Base-by-base conservation (phyloP, 2,329 filamentous ascomycete genomes). In the Canariomyces notabilis region DNA sequence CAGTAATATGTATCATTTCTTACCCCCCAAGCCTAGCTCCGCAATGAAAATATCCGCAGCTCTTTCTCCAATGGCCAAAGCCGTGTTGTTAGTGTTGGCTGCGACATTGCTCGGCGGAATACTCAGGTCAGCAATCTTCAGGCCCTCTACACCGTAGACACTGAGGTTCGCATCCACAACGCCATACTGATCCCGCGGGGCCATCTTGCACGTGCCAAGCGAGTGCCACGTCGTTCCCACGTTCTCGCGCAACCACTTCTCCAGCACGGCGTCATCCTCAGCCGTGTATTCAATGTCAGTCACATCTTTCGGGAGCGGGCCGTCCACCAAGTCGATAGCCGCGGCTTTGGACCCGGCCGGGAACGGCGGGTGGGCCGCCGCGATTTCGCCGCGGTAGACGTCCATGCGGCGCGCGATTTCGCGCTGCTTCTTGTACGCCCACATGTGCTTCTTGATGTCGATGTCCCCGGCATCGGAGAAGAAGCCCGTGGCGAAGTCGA, bases 401-500 rank as follows among this genome's bases (percentile, higher is more conserved):
- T 73, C 77, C 49, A 79, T 72, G 5, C 67, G 60, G 1, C 71
- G 67, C 1, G 64, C 60, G 0, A 79, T 61, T 18, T 66, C 69
- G 42, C 82, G 76, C 12, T 71, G 68, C 56, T 75, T 75, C 62
- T 85, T 85, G 66, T 85, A 85, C 0, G 68, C 74, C 79, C 79
- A 83, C 7, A 80, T 55, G 8, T 77, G 73, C 56, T 73, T 77
- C 59, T 75, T 75, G 26, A 82, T 29, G 57, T 84, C 80, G 19
- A 79, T 62, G 2, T 68, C 67, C 19, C 71, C 49, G 11, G 65
- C 56, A 44, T 82, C 74, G 7, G 64, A 71, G 31, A 84, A 70
- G 61, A 73, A 81, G 6, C 79, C 80, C 0, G 73, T 65, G 43
- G 78, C 69, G 48, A 85, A 82, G 48, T 80, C 74, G 2, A 73